Evolutionary conservation across 2,329 filamentous ascomycete genomes (phyloP), one percentile per base, ranked within the genome.

Genomic region (Paraconiothyrium brasiliense): DNA sequence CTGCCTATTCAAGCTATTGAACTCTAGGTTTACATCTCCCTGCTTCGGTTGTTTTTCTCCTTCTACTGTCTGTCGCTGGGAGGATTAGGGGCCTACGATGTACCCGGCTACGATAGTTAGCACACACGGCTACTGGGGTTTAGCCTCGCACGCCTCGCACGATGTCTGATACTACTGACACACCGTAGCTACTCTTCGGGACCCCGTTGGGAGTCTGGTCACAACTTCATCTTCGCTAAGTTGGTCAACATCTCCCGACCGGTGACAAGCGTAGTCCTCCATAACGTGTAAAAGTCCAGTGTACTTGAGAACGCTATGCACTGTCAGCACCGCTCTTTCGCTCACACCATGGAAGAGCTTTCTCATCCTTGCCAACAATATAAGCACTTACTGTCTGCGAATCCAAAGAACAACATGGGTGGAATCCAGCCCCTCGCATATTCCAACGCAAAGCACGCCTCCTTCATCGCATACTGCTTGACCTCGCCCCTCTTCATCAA

Each of bases 381-480:
- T 11, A 2, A 20, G 22, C 9, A 71, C 72, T 70, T 69, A 74
- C 71, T 89, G 79, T 97, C 93, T 65, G 92, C 91, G 78, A 90
- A 94, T 62, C 93, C 93, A 78, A 97, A 97, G 78, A 91, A 91
- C 55, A 97, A 83, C 93, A 97, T 97, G 60, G 91, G 91, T 50
- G 93, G 93, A 79, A 97, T 96, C 92, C 92, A 97, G 66, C 93
- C 93, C 68, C 90, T 85, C 50, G 92, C 92, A 79, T 94, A 92
- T 84, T 94, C 92, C 70, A 95, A 85, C 57, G 92, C 92, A 80
- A 93, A 94, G 83, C 90, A 93, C 62, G 82, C 83, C 60, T 86
- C 85, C 64, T 90, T 87, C 90, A 94, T 93, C 81, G 87, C 89
- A 82, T 94, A 94, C 85, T 95, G 92, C 85, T 92, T 93, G 62